phyloP scores from a whole-genome alignment of 148 eudicot genomes.

The Vaccinium vitisidaea region DNA sequence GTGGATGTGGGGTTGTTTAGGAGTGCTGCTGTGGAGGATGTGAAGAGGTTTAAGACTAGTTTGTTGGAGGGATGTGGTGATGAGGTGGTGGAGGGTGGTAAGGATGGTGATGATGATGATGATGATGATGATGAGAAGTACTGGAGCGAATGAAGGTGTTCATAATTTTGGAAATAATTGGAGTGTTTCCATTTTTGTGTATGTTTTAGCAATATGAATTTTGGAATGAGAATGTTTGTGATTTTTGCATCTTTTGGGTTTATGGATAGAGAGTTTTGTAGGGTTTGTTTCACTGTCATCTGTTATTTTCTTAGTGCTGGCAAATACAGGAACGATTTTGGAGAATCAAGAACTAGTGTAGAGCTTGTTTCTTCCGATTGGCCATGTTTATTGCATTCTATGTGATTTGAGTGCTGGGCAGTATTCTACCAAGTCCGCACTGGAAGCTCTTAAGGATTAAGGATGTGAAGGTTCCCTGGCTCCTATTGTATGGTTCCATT shows the following conservation, averaged over 20 bases:
- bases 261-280: background rate
- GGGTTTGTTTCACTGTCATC: background rate
- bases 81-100: conserved; percentile 24
- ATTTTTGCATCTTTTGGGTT: background rate
- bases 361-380: background rate
- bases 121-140: conserved; percentile 58
- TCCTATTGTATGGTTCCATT: no score
- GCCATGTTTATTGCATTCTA: background rate
- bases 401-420: no score
- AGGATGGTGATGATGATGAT: background rate
- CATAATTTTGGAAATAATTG: background rate
- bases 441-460: no score
- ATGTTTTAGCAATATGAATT: background rate
- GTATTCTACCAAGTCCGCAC: no score
- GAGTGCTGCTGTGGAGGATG: conserved; percentile 75
- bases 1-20: conserved; percentile 73
- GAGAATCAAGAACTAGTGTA: background rate
- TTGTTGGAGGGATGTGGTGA: conserved; percentile 18
- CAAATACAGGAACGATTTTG: background rate
- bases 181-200: background rate
- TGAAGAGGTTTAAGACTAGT: conserved; percentile 57
- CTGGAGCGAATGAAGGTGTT: conserved; percentile 57
- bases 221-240: background rate
- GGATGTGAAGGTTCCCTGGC: no score
- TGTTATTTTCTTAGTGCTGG: background rate